Conservation (phyloP, 1,284 basidiomycete genomes). For the Mycena sp. region DNA sequence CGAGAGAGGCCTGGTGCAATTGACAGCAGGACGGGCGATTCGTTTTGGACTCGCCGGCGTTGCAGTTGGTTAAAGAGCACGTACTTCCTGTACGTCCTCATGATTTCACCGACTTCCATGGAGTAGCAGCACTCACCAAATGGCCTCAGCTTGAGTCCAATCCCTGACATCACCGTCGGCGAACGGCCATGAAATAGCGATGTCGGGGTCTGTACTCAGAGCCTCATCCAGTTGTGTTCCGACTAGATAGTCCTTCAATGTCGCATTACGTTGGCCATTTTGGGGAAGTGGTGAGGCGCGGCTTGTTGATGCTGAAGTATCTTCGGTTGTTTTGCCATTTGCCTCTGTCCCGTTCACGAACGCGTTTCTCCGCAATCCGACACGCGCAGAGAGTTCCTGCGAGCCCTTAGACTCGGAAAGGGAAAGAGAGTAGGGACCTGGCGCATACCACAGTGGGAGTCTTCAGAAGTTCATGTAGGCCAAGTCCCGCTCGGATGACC, state of each 20-base stretch:
- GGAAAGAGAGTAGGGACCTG: background rate
- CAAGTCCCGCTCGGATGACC: slow-evolving; percentile 78
- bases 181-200: slow-evolving; percentile 88
- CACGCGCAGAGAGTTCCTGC: slow-evolving; percentile 78
- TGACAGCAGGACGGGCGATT: slow-evolving; percentile 85
- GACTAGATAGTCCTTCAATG: slow-evolving; percentile 86
- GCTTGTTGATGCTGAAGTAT: slow-evolving; percentile 53
- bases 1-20: slow-evolving; percentile 79
- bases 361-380: slow-evolving; percentile 68
- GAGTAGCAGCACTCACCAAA: slow-evolving; percentile 71
- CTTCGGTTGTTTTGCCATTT: slow-evolving; percentile 45
- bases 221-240: slow-evolving; percentile 86
- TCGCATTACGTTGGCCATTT: slow-evolving; percentile 39
- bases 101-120: background rate
- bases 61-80: slow-evolving; percentile 82
- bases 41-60: slow-evolving; percentile 86
- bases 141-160: slow-evolving; percentile 91
- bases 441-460: slow-evolving; percentile 75
- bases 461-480: slow-evolving; percentile 83
- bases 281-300: slow-evolving; percentile 58
- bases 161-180: slow-evolving; percentile 78
- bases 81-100: slow-evolving; percentile 73
- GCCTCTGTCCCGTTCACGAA: slow-evolving; percentile 34
- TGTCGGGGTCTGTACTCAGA: slow-evolving; percentile 73
- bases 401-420: slow-evolving; percentile 15